Percentiles rank a stretch among this genome's conserved stretches.
Conservation (phyloP, 768 basidiomycete species). For the Nidularia sp. region DNA sequence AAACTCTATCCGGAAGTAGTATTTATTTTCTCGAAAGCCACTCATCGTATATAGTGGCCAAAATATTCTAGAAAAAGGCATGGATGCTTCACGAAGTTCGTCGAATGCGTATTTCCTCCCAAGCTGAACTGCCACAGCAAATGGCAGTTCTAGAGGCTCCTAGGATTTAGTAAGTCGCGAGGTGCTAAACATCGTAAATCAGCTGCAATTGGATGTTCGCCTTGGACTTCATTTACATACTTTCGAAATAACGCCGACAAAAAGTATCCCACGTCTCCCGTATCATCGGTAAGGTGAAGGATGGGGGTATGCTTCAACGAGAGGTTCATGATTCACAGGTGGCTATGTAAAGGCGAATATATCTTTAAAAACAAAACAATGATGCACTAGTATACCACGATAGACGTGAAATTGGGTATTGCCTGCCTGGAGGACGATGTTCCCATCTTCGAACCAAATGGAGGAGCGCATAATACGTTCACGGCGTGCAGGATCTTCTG, state of each 20-base stretch:
- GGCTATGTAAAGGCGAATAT: background rate
- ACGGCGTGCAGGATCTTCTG: no score
- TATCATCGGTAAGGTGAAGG: background rate
- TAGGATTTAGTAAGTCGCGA: background rate
- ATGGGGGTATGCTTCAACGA: background rate
- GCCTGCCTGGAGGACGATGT: background rate
- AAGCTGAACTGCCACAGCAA: background rate
- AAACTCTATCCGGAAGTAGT: background rate
- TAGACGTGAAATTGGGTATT: background rate
- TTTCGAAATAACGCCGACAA: background rate
- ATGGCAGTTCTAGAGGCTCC: background rate
- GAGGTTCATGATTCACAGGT: background rate
- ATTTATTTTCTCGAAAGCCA: background rate
- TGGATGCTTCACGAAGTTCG: background rate
- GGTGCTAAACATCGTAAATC: background rate
- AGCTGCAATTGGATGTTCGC: background rate
- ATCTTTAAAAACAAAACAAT: background rate
- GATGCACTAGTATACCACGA: background rate
- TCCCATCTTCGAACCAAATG: background rate
- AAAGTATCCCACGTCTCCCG: background rate
- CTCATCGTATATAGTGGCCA: background rate
- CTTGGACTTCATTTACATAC: background rate
- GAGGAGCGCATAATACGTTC: background rate
- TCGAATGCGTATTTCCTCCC: background rate
- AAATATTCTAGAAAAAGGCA: background rate